Conservation (phyloP, 106 monocot genomes). For the Dendrobium catenatum region DNA sequence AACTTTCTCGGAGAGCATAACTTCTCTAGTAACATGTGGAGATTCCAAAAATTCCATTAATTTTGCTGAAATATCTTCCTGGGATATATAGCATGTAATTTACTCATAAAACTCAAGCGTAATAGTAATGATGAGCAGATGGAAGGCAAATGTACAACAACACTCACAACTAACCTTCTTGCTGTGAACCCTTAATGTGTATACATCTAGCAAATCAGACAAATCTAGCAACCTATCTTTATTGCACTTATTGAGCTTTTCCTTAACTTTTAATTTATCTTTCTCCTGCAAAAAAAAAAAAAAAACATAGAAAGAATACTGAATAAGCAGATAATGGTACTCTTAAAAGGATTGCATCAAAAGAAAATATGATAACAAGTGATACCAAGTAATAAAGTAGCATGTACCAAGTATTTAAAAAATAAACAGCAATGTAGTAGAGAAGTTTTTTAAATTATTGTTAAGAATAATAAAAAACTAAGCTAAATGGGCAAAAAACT, state of each 20-base stretch:
- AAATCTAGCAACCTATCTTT: conserved; percentile 54
- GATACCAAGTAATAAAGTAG: background rate
- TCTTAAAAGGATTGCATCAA: background rate
- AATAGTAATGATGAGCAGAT: background rate
- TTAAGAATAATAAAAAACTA: background rate
- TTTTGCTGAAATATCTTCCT: conserved; percentile 47
- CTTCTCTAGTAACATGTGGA: conserved; percentile 77
- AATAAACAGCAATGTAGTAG: background rate
- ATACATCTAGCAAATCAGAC: conserved; percentile 51
- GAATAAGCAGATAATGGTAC: background rate
- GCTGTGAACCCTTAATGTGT: conserved; percentile 14
- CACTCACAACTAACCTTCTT: conserved; percentile 39
- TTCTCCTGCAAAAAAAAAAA: conserved; percentile 29
- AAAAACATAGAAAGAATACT: background rate
- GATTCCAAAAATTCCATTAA: conserved; percentile 74
- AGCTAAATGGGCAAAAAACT: background rate
- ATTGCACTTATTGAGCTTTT: conserved; percentile 43
- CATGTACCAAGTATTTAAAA: background rate
- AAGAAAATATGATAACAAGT: background rate
- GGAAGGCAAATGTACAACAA: background rate
- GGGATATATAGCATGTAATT: background rate
- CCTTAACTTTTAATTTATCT: conserved; percentile 32
- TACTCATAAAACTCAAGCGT: background rate
- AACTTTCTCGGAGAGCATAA: conserved; percentile 57
- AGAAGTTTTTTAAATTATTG: background rate